Evolutionary conservation across 192 early-diverging fungal species (phyloP), one percentile per base, ranked within the genome.

Genomic region (Coemansia javaensis): DNA sequence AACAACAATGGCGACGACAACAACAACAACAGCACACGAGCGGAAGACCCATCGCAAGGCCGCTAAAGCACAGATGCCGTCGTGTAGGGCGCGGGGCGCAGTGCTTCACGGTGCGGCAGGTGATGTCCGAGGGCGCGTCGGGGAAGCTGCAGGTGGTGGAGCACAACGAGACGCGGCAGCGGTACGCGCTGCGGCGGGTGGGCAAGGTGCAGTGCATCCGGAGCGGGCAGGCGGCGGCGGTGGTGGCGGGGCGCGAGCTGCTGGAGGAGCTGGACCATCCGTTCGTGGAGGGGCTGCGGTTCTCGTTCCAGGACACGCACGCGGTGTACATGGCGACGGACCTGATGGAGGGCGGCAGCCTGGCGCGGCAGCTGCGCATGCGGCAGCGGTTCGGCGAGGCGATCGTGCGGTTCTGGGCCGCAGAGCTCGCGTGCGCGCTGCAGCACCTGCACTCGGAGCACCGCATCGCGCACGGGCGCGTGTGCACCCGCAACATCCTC

Each of bases 261-360:
- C 63, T 98, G 7, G 92, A 96, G 56, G 72, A 82, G 25, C 73
- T 97, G 23, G 80, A 89, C 24, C 85, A 85, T 50, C 73, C 90
- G 2, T 81, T 93, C 44, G 73, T 94, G 16, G 81, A 84, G 38
- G 90, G 90, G 47, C 60, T 98, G 47, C 74, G 87, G 15, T 97
- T 89, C 51, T 90, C 93, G 11, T 98, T 98, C 66, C 94, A 97
- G 61, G 92, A 95, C 56, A 84, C 91, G 18, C 82, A 89, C 30
- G 86, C 89, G 40, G 52, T 97, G 45, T 95, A 90, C 47, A 87
- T 95, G 83, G 82, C 89, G 5, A 53, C 94, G 2, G 93, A 95
- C 47, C 60, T 98, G 23, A 93, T 91, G 91, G 50, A 84, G 11
- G 93, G 93, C 50, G 92, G 94, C 11, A 90, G 93, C 55, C 67